These are phyloP conservation scores for Carallia brachiata DNA, from an alignment of 345 rosid genomes.

Conservation along the genomic window DNA sequence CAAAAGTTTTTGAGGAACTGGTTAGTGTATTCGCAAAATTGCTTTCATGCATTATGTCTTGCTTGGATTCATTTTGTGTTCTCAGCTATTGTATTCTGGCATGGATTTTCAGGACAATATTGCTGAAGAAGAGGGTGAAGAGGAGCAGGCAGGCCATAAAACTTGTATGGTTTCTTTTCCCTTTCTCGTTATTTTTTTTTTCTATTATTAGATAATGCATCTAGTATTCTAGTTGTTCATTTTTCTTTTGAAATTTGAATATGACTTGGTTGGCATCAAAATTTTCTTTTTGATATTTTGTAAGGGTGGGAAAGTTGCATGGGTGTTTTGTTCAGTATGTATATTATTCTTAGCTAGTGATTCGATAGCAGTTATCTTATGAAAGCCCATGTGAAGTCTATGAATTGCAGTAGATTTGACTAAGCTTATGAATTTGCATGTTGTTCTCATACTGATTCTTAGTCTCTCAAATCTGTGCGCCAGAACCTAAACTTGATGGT, in stretches of 20 bases:
- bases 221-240: not conserved
- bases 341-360: no score
- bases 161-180: conserved; percentile 38
- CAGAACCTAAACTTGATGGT: no score
- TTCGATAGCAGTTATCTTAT: no score
- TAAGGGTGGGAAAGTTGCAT: no score
- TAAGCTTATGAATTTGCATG: no score
- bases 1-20: conserved; percentile 88
- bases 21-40: conserved; percentile 30
- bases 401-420: no score
- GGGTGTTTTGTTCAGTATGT: no score
- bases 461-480: no score
- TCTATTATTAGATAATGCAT: no score
- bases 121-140: conserved; percentile 68
- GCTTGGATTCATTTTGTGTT: conserved; percentile 10
- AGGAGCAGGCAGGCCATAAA: conserved; percentile 47
- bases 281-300: not conserved
- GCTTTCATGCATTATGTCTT: conserved; percentile 14
- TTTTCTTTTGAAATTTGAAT: not conserved
- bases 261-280: not conserved
- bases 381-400: no score
- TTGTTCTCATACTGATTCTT: no score
- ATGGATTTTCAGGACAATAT: conserved; percentile 58
- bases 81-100: conserved; percentile 12
- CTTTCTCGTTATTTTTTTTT: no score